Percentiles rank a stretch among this genome's conserved stretches.
These are phyloP conservation scores for Favolaschia claudopus DNA, from an alignment of 768 basidiomycete species.

Conservation along the genomic window DNA sequence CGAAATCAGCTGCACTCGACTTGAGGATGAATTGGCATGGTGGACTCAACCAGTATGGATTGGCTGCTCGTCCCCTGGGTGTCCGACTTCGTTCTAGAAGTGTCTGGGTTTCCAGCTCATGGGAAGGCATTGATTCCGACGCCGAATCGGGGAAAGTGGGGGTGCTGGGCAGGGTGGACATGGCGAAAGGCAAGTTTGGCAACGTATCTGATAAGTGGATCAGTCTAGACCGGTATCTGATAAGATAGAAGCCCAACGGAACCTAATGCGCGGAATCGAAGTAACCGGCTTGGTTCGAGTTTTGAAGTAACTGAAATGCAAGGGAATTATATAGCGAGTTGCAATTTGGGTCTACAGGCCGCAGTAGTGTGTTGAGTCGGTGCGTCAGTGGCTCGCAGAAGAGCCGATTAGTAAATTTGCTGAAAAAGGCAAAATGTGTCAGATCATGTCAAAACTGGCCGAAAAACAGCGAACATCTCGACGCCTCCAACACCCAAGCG, in stretches of 20 bases:
- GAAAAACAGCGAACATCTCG: no score
- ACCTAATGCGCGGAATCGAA: background rate
- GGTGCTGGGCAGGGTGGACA: constrained; percentile 7
- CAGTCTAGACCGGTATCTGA: background rate
- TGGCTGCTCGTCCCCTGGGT: constrained; percentile 39
- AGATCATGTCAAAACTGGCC: no score
- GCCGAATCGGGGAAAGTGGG: background rate
- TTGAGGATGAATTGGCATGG: background rate
- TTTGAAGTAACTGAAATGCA: no score
- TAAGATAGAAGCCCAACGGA: background rate
- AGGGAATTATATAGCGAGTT: no score
- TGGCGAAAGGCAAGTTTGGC: background rate
- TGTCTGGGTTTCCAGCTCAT: background rate
- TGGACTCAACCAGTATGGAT: constrained; percentile 52
- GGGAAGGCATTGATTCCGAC: constrained; percentile 6
- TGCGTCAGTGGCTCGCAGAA: no score
- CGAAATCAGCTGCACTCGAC: background rate
- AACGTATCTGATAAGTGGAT: constrained; percentile 11
- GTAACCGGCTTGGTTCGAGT: no score
- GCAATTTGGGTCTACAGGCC: no score
- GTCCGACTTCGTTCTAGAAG: background rate
- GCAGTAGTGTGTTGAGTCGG: no score
- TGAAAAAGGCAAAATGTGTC: no score
- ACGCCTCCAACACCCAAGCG: no score
- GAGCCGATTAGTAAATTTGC: no score